Conservation (phyloP, 2,329 filamentous ascomycete genomes). For the Fusarium sp. region DNA sequence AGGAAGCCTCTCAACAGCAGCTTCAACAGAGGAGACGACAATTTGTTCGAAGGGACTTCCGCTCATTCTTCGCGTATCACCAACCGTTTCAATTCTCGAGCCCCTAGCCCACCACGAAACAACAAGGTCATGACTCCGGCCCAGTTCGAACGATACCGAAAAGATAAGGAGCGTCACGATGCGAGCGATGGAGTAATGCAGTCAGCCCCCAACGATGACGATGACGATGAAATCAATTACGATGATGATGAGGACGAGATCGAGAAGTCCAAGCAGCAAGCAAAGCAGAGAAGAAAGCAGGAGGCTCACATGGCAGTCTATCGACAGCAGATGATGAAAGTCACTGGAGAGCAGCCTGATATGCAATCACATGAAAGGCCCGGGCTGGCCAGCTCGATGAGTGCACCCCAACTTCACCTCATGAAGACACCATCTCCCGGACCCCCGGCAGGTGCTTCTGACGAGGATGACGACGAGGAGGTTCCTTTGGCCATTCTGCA, state of each 20-base stretch:
- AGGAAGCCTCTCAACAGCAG: constrained; percentile 43
- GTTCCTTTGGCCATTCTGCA: constrained; percentile 86
- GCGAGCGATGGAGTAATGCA: constrained; percentile 53
- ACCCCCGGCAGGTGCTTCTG: constrained; percentile 62
- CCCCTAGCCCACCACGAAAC: constrained; percentile 58
- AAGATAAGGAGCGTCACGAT: constrained; percentile 73
- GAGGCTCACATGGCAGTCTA: constrained; percentile 91
- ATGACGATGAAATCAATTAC: constrained; percentile 71
- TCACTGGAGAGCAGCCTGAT: constrained; percentile 73
- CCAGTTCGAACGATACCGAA: constrained; percentile 83
- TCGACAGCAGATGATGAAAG: constrained; percentile 96
- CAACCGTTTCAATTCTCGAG: constrained; percentile 48
- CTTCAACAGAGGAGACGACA: constrained; percentile 60
- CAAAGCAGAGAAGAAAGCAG: constrained; percentile 84
- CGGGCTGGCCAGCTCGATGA: constrained; percentile 65
- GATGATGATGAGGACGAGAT: constrained; percentile 81
- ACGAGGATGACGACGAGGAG: constrained; percentile 91
- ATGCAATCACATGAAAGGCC: constrained; percentile 58
- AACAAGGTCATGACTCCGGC: constrained; percentile 91
- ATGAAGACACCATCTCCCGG: constrained; percentile 50
- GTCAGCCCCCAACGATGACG: constrained; percentile 64
- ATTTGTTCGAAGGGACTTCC: constrained; percentile 62
- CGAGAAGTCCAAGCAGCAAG: constrained; percentile 77
- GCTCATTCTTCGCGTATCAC: constrained; percentile 50
- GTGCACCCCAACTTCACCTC: constrained; percentile 66